phyloP scores from a whole-genome alignment of 2,329 filamentous ascomycete genomes.

The Aspergillus spinulosporus region DNA sequence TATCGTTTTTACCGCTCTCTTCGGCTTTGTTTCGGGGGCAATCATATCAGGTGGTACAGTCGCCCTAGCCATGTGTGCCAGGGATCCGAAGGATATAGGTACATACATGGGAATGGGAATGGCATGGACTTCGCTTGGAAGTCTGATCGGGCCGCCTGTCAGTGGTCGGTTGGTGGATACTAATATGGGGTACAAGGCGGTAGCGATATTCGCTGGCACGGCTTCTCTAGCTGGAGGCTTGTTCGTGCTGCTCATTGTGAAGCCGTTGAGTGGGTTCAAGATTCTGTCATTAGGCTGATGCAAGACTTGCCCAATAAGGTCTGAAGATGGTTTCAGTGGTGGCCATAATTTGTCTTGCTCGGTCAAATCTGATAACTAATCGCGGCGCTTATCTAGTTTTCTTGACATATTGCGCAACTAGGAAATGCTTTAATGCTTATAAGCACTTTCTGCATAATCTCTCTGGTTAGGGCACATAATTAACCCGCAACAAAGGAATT shows the following conservation, averaged over 20 bases:
- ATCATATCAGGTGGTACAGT: conserved; percentile 30
- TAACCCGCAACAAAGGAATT: too few species aligned
- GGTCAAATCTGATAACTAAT: too few species aligned
- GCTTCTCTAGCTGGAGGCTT: conserved; percentile 3
- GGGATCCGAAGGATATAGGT: conserved; percentile 20
- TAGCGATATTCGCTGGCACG: conserved; percentile 4
- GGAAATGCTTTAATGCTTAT: too few species aligned
- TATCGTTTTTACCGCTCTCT: conserved; percentile 33
- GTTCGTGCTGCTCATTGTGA: conserved; percentile 5
- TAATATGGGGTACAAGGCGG: not conserved
- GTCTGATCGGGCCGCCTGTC: conserved; percentile 12
- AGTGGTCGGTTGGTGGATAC: conserved; percentile 10
- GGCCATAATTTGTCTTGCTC: too few species aligned
- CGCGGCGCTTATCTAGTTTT: too few species aligned
- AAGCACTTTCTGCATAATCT: too few species aligned
- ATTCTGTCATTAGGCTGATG: conserved; percentile 3
- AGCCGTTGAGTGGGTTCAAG: conserved; percentile 1
- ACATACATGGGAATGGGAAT: conserved; percentile 27
- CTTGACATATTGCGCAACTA: too few species aligned
- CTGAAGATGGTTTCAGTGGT: too few species aligned
- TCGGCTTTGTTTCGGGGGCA: conserved; percentile 38
- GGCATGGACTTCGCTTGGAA: conserved; percentile 7
- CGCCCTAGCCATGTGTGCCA: conserved; percentile 18
- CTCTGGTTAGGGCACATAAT: too few species aligned
- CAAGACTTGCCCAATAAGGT: too few species aligned